Percentiles rank a stretch among this genome's conserved stretches.
These are phyloP conservation scores for Alternaria infectoria DNA, from an alignment of 2,329 filamentous ascomycete genomes.

Conservation along the genomic window DNA sequence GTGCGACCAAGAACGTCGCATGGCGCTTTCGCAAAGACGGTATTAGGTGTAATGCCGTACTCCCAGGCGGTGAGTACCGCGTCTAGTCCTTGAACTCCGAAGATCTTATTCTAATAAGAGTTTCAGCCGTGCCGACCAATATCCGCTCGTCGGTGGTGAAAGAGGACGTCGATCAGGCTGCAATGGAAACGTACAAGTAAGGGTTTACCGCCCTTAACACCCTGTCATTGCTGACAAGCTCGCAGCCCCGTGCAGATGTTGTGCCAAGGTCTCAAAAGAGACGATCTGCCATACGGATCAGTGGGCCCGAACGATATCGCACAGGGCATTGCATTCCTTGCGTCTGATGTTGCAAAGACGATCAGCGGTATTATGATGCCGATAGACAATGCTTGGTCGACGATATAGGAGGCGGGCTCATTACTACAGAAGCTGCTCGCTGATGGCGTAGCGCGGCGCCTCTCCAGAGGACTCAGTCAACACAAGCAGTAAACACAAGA, in stretches of 20 bases:
- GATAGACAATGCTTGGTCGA: conserved; percentile 31
- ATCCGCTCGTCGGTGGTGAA: conserved; percentile 12
- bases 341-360: conserved; percentile 27
- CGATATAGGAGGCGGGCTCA: not conserved
- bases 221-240: not conserved
- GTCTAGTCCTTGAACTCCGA: not conserved
- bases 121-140: conserved; percentile 19
- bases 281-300: not conserved
- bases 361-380: not conserved
- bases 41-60: conserved; percentile 56
- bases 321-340: conserved; percentile 24
- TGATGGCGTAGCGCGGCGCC: not conserved
- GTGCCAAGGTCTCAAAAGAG: not conserved
- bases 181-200: conserved; percentile 5
- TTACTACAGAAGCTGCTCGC: not conserved
- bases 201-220: not conserved
- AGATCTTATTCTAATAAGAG: not conserved
- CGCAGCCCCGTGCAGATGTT: not conserved
- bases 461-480: not conserved
- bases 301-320: conserved; percentile 24
- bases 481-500: not conserved
- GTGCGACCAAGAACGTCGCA: conserved; percentile 57
- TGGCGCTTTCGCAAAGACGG: conserved; percentile 55
- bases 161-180: conserved; percentile 15
- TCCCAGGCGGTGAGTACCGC: conserved; percentile 45